Evolutionary conservation across 163 green algal species (phyloP).

Genomic region (Chlamydomonas reinhardtii): DNA sequence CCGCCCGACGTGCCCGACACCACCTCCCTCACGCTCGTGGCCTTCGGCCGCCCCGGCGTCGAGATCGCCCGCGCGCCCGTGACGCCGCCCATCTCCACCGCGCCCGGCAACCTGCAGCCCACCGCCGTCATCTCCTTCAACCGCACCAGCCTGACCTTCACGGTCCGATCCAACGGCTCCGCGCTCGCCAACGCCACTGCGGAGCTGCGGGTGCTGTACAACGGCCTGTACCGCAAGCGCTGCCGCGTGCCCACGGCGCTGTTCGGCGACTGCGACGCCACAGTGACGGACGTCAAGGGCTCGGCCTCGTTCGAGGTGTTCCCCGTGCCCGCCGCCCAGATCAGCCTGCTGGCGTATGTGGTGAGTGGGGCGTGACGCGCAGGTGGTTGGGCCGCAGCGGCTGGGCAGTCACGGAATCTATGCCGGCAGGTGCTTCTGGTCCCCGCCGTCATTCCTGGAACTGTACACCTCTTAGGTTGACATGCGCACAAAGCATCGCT

Average conservation of each 20-base stretch:
- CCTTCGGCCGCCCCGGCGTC: slow-evolving; percentile 26
- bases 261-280: not conserved
- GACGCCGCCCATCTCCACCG: not conserved
- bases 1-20: not conserved
- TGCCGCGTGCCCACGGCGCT: no score
- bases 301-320: not conserved
- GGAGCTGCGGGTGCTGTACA: slow-evolving; percentile 5
- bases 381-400: not conserved
- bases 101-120: not conserved
- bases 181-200: not conserved
- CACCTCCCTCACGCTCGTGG: not conserved
- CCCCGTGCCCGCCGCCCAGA: not conserved
- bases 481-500: no score
- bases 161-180: not conserved
- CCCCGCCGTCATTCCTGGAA: no score
- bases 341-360: not conserved
- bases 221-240: slow-evolving; percentile 1
- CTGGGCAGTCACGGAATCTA: no score
- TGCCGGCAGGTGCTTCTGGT: no score
- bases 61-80: not conserved
- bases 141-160: not conserved
- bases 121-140: not conserved
- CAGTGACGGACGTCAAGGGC: not conserved
- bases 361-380: not conserved
- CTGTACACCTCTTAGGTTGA: no score